A percentile compares a stretch with the other conserved stretches of the same genome.
Evolutionary conservation across 2,329 filamentous ascomycete genomes (phyloP).

Genomic region (Periglandula ipomoeae): DNA sequence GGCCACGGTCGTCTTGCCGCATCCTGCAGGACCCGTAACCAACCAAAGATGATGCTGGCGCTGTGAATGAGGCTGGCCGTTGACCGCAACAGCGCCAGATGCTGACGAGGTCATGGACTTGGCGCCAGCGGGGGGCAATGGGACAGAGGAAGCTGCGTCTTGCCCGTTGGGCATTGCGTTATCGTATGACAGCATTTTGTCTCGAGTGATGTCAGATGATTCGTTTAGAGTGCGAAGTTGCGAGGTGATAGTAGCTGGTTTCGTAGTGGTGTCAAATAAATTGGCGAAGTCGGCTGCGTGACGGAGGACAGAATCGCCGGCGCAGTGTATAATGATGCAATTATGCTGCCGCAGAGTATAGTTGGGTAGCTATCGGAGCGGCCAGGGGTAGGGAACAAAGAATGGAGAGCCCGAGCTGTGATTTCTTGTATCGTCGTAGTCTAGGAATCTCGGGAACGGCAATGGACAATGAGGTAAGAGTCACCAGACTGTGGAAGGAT

Average conservation of each 20-base stretch:
- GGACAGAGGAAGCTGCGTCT: conserved; percentile 1
- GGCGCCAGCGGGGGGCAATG: conserved; percentile 1
- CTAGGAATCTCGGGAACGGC: not conserved
- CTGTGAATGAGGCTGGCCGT: conserved; percentile 20
- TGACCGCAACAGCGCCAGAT: conserved; percentile 19
- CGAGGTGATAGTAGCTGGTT: not conserved
- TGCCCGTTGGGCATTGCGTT: conserved; percentile 2
- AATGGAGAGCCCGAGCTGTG: no score
- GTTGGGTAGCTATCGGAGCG: not conserved
- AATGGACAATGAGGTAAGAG: not conserved
- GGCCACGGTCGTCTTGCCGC: conserved; percentile 70
- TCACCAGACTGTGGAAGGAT: not conserved
- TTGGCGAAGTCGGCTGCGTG: no score
- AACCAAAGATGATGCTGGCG: conserved; percentile 66
- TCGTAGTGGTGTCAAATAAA: not conserved
- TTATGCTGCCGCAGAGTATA: not conserved
- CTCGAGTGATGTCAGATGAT: not conserved
- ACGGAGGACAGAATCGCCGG: not conserved
- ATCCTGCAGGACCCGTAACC: conserved; percentile 69
- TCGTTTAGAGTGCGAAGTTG: no score
- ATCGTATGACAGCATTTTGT: conserved; percentile 6
- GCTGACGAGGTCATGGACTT: conserved; percentile 14
- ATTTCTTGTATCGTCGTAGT: no score
- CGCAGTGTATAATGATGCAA: not conserved
- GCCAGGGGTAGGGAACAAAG: no score